These are phyloP conservation scores for Acer yangbiense DNA, from an alignment of 345 rosid species.

Conservation along the genomic window DNA sequence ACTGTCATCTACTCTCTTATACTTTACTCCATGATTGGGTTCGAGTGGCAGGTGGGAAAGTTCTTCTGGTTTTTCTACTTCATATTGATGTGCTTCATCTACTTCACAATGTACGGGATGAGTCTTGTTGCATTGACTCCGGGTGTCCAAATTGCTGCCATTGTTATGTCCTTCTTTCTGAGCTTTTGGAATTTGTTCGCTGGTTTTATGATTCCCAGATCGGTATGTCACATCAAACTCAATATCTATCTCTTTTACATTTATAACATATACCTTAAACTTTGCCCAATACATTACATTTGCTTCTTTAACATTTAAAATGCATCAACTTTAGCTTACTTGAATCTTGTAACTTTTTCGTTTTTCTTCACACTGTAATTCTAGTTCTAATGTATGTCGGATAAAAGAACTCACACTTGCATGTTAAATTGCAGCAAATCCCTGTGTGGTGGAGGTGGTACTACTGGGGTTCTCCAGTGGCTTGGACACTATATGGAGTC, in stretches of 20 bases:
- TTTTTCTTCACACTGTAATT: too few species aligned
- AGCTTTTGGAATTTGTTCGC: slow-evolving; percentile 88
- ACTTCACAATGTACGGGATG: slow-evolving; percentile 83
- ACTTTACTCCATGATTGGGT: slow-evolving; percentile 79
- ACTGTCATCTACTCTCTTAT: slow-evolving; percentile 49
- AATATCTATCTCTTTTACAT: too few species aligned
- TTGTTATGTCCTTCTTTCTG: slow-evolving; percentile 78
- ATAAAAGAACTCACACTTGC: background rate
- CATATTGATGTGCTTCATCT: slow-evolving; percentile 59
- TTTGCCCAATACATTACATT: too few species aligned
- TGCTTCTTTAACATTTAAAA: too few species aligned
- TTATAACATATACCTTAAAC: too few species aligned
- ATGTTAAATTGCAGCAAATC: slow-evolving; percentile 46
- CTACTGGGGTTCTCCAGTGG: slow-evolving; percentile 74
- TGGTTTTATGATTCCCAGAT: slow-evolving; percentile 73
- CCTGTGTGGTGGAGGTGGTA: slow-evolving; percentile 98
- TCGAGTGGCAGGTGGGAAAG: slow-evolving; percentile 54
- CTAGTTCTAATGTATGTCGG: too few species aligned
- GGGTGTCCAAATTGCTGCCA: slow-evolving; percentile 67
- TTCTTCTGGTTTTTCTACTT: slow-evolving; percentile 67
- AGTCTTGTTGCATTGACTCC: slow-evolving; percentile 81
- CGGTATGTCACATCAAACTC: slow-evolving; percentile 37
- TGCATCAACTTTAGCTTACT: too few species aligned
- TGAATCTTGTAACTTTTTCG: too few species aligned
- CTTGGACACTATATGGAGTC: slow-evolving; percentile 90